phyloP scores from a whole-genome alignment of 345 rosid species.

The Eucalyptus erythrocorys region DNA sequence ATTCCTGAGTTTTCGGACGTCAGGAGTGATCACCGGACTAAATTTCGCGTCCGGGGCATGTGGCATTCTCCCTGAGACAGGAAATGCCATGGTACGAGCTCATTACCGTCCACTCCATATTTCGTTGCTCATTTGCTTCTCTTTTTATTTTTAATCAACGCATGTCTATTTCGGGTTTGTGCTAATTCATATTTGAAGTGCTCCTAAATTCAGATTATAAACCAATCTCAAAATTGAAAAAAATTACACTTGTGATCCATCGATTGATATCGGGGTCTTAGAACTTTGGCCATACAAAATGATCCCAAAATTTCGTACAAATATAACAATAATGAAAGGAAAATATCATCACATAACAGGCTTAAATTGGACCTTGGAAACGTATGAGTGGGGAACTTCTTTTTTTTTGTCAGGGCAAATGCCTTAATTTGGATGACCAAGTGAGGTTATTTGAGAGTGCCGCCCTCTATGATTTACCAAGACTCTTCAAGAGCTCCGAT shows the following conservation, averaged over 20 bases:
- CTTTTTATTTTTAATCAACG: no score
- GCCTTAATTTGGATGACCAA: conserved; percentile 31
- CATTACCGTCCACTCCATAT: not conserved
- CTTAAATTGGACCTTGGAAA: not conserved
- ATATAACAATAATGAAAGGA: not conserved
- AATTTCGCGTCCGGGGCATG: conserved; percentile 47
- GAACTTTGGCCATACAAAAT: not conserved
- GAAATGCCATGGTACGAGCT: conserved; percentile 6
- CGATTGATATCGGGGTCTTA: not conserved
- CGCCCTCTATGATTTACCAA: not conserved
- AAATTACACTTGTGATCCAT: not conserved
- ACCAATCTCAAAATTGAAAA: not conserved
- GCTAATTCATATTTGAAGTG: no score
- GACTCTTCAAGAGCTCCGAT: not conserved
- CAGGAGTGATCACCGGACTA: conserved; percentile 12
- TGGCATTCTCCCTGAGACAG: conserved; percentile 36
- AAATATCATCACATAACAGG: rapidly evolving
- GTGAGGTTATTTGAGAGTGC: conserved; percentile 11
- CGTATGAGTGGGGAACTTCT: not conserved
- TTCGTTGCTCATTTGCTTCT: not conserved
- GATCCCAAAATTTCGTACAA: not conserved
- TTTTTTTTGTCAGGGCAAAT: conserved; percentile 28
- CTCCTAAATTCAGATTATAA: no score
- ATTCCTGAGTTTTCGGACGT: not conserved
- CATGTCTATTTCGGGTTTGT: no score